Percentiles rank a stretch among this genome's conserved stretches.
phyloP scores from a whole-genome alignment of 108 stramenopile genomes.

The Ochromonas danica region DNA sequence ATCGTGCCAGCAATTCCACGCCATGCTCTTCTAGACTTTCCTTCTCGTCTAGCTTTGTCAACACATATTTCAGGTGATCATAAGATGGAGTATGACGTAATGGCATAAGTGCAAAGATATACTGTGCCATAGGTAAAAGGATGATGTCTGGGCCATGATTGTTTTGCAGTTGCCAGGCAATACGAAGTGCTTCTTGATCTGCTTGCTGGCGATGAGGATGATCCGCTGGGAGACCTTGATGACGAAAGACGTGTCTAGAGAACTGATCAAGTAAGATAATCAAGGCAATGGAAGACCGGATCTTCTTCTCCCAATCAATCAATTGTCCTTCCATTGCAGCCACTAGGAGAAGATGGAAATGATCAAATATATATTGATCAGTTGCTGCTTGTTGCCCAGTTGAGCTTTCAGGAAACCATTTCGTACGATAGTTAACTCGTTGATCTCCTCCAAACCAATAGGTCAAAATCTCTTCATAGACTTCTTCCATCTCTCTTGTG shows the following conservation, averaged over 20 bases:
- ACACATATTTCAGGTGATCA: conserved; percentile 34
- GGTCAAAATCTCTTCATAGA: background rate
- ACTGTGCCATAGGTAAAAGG: conserved; percentile 38
- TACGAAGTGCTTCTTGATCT: background rate
- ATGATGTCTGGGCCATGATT: background rate
- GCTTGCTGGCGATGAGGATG: conserved; percentile 26
- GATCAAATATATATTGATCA: background rate
- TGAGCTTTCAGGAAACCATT: conserved; percentile 27
- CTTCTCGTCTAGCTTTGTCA: conserved; percentile 29
- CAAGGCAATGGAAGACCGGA: conserved; percentile 44
- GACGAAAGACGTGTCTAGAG: conserved; percentile 52
- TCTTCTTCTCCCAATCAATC: conserved; percentile 38
- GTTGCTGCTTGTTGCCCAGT: background rate
- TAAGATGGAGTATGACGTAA: conserved; percentile 44
- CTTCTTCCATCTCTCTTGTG: background rate
- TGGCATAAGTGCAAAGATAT: conserved; percentile 55
- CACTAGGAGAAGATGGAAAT: background rate
- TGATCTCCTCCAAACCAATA: conserved; percentile 32
- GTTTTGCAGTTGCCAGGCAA: background rate
- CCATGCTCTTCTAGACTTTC: conserved; percentile 34
- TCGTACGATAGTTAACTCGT: conserved; percentile 19
- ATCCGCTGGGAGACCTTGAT: conserved; percentile 21
- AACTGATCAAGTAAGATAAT: conserved; percentile 59
- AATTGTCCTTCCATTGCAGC: conserved; percentile 1
- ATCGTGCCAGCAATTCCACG: conserved; percentile 40